Percentiles rank a stretch among this genome's conserved stretches.
Conservation (phyloP, 2,329 filamentous ascomycete species). For the Epichloe sylvatica region DNA sequence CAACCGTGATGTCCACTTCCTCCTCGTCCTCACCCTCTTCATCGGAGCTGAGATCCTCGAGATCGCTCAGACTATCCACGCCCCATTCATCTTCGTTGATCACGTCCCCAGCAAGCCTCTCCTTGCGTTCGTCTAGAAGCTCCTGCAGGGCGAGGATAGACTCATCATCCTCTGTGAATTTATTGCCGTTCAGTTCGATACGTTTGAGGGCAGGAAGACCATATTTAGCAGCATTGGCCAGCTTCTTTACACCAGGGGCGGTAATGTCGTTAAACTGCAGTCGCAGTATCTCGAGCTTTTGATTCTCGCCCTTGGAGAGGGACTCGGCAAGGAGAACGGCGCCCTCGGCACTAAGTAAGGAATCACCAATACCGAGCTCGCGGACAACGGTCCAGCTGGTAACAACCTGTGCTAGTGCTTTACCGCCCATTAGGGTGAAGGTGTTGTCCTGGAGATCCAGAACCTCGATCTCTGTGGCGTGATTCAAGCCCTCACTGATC, state of each 20-base stretch:
- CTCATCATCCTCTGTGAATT: slow-evolving; percentile 74
- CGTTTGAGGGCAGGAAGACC: slow-evolving; percentile 64
- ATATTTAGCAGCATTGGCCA: slow-evolving; percentile 54
- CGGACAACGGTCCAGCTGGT: slow-evolving; percentile 59
- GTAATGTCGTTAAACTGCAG: slow-evolving; percentile 94
- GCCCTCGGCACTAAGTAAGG: slow-evolving; percentile 66
- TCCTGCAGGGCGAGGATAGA: slow-evolving; percentile 54
- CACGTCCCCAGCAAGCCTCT: slow-evolving; percentile 50
- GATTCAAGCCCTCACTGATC: slow-evolving; percentile 61
- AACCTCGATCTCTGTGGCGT: slow-evolving; percentile 54
- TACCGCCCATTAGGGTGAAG: slow-evolving; percentile 70
- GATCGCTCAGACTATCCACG: slow-evolving; percentile 71
- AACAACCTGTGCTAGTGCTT: slow-evolving; percentile 62
- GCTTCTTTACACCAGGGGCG: slow-evolving; percentile 53
- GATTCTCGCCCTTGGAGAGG: slow-evolving; percentile 61
- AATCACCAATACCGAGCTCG: slow-evolving; percentile 84
- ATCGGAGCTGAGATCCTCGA: slow-evolving; percentile 61
- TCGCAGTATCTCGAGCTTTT: slow-evolving; percentile 64
- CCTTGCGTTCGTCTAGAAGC: slow-evolving; percentile 64
- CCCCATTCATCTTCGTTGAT: slow-evolving; percentile 72
- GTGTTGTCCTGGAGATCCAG: slow-evolving; percentile 97
- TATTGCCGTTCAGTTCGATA: slow-evolving; percentile 92
- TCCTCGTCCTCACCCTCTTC: slow-evolving; percentile 56
- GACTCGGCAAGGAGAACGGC: slow-evolving; percentile 59
- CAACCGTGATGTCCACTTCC: slow-evolving; percentile 46